A percentile compares a stretch with the other conserved stretches of the same genome.
These are phyloP conservation scores for Ampelocalamus luodianensis DNA, from an alignment of 176 grass and related monocot species.

Conservation along the genomic window DNA sequence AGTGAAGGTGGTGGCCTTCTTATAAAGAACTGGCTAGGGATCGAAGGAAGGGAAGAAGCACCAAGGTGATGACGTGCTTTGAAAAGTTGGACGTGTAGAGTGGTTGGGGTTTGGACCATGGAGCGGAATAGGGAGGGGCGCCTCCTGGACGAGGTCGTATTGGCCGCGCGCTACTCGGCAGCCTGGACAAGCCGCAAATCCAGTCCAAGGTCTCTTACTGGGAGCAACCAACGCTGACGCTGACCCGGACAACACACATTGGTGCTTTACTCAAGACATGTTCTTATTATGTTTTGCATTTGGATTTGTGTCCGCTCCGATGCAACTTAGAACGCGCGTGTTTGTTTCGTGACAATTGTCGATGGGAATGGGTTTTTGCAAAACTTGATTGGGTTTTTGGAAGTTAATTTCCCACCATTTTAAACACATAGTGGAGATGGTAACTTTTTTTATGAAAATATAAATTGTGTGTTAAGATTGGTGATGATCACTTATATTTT, in stretches of 20 bases:
- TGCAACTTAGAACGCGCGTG: not conserved
- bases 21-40: slow-evolving; percentile 4
- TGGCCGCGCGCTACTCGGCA: not conserved
- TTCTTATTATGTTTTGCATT: not conserved
- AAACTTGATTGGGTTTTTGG: no score
- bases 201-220: not conserved
- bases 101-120: slow-evolving; percentile 40
- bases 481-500: no score
- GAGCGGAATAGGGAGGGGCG: not conserved
- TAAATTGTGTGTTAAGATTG: no score
- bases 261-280: not conserved
- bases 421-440: no score
- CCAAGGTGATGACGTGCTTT: not conserved
- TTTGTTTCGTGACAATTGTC: no score
- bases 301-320: not conserved
- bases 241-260: slow-evolving; percentile 1
- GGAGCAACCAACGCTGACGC: slow-evolving; percentile 20
- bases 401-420: no score
- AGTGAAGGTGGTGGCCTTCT: not conserved
- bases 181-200: not conserved
- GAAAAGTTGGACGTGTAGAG: slow-evolving; percentile 15
- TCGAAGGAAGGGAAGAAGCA: slow-evolving; percentile 21
- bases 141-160: slow-evolving; percentile 44
- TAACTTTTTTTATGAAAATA: no score
- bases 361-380: no score